Base-by-base conservation (phyloP, 169 alveolate genomes). In the Prorocentrum cordatum region DNA sequence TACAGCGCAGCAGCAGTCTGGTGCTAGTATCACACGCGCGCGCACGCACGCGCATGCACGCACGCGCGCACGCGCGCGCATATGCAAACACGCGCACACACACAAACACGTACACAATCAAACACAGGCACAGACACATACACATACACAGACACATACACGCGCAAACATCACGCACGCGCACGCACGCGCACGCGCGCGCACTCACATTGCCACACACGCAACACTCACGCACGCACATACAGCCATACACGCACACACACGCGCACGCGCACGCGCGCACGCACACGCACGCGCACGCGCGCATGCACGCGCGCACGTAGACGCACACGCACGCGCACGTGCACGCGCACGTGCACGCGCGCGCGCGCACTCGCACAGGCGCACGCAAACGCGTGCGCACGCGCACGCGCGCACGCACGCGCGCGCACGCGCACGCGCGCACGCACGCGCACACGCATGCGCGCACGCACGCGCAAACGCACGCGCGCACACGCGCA, bases 401-500 rank as follows among this genome's bases (percentile, higher is more conserved):
- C 64, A 50, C 64, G n/a, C 64, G 64, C 64, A 50, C 64, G n/a
- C 64, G 64, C 64, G 18, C 64, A n/a, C 64, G 64, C 64, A 50
- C 64, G n/a, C 64, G 64, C 64, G 18, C 64, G n/a, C 64, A 24
- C 64, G 18, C 64, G n/a, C 64, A 24, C 64, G 18, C 64, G n/a
- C 64, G 64, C 64, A 50, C 64, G n/a, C 64, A 18, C 64, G 18
- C 64, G n/a, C 64, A 18, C 64, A 50, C 64, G n/a, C 64, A 18
- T 24, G 18, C 64, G n/a, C 64, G 27, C 64, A 50, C 64, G n/a
- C 64, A 18, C 64, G 18, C 64, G 18, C 64, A 24, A 9, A 50
- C 64, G 18, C 64, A 18, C 64, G 18, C 64, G n/a, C 64, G 27
- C 64, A 50, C 64, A 50, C 64, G 27, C 64, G n/a, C 64, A 50